Evolutionary conservation across 352 stramenopile genomes (phyloP).

Genomic region (Lagenidium giganteum): DNA sequence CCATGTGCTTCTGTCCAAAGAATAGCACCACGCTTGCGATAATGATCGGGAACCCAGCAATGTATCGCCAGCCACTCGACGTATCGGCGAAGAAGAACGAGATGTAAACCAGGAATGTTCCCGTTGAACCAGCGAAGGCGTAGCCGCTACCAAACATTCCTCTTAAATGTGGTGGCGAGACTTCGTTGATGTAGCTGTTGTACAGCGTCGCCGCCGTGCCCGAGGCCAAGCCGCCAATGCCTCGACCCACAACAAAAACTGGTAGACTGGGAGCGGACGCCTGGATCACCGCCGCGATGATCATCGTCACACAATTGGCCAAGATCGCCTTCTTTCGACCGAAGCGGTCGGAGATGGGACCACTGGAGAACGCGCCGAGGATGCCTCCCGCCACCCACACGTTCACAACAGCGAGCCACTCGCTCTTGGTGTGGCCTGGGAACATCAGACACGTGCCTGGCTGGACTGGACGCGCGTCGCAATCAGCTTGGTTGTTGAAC

Average conservation of each 20-base stretch:
- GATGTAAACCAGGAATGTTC: slow-evolving; percentile 26
- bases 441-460: slow-evolving; percentile 14
- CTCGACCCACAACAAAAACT: slow-evolving; percentile 17
- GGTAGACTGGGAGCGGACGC: slow-evolving; percentile 13
- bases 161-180: slow-evolving; percentile 18
- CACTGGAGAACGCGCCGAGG: slow-evolving; percentile 17
- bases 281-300: slow-evolving; percentile 18
- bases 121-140: slow-evolving; percentile 34
- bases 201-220: slow-evolving; percentile 13
- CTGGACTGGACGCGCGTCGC: slow-evolving; percentile 4
- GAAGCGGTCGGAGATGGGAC: slow-evolving; percentile 14
- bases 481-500: slow-evolving; percentile 9
- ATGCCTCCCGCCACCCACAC: slow-evolving; percentile 25
- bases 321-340: slow-evolving; percentile 13
- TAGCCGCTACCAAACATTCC: slow-evolving; percentile 15
- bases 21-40: slow-evolving; percentile 26
- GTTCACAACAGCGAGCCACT: slow-evolving; percentile 22
- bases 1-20: slow-evolving; percentile 18
- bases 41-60: slow-evolving; percentile 35
- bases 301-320: slow-evolving; percentile 19
- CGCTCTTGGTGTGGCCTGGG: slow-evolving; percentile 9
- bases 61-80: slow-evolving; percentile 33
- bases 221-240: slow-evolving; percentile 21
- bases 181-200: slow-evolving; percentile 26
- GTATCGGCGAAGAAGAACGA: slow-evolving; percentile 42